Evolutionary conservation across 768 basidiomycete species (phyloP).

Genomic region (Boletales sp.): DNA sequence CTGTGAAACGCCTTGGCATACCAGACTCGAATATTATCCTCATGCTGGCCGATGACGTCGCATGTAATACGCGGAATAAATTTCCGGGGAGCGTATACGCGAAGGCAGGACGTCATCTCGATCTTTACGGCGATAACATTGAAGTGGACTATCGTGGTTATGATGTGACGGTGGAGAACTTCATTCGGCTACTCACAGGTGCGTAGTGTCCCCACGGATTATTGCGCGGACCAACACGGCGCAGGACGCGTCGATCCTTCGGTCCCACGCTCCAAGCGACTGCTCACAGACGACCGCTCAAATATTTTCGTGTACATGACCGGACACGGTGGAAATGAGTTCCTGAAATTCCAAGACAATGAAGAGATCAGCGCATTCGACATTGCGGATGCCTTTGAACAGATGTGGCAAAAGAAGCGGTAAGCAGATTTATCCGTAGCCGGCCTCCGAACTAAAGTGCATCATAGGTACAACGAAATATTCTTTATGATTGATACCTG

Average conservation of each 20-base stretch:
- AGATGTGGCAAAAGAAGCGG: slow-evolving; percentile 98
- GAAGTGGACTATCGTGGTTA: slow-evolving; percentile 99
- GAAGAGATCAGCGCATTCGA: slow-evolving; percentile 97
- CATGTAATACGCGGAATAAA: slow-evolving; percentile 89
- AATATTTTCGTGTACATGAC: slow-evolving; percentile 99
- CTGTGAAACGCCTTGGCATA: slow-evolving; percentile 95
- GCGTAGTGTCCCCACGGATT: slow-evolving; percentile 15
- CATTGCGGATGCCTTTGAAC: slow-evolving; percentile 96
- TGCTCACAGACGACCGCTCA: slow-evolving; percentile 84
- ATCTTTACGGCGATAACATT: slow-evolving; percentile 94
- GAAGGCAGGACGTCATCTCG: slow-evolving; percentile 75
- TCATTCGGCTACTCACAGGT: slow-evolving; percentile 91
- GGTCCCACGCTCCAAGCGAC: slow-evolving; percentile 87
- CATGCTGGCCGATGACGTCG: slow-evolving; percentile 96
- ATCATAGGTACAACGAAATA: slow-evolving; percentile 78
- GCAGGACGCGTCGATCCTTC: slow-evolving; percentile 81
- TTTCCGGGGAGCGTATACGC: slow-evolving; percentile 93
- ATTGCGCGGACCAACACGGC: background rate
- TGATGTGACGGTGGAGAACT: slow-evolving; percentile 96
- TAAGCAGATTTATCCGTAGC: slow-evolving; percentile 25
- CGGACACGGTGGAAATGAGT: slow-evolving; percentile 97
- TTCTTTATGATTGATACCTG: slow-evolving; percentile 99
- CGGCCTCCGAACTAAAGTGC: slow-evolving; percentile 31
- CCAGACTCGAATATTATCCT: slow-evolving; percentile 99
- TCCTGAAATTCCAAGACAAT: slow-evolving; percentile 98